Evolutionary conservation across 352 stramenopile species (phyloP).

Genomic region (Globisporangium cylindrosporum): DNA sequence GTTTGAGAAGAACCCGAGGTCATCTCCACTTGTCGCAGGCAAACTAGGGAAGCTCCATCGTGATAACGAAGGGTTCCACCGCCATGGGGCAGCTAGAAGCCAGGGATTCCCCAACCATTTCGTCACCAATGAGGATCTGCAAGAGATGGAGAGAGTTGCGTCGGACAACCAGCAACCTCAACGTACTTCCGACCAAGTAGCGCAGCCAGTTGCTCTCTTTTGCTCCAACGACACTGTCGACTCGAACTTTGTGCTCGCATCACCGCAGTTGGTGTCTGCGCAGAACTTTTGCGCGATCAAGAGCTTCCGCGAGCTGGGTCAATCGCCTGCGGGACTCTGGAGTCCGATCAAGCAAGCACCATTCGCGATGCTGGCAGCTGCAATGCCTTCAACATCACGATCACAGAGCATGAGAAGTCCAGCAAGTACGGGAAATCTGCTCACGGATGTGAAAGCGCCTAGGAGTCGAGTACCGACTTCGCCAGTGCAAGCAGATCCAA

Average conservation of each 20-base stretch:
- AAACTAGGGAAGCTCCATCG: slow-evolving; percentile 52
- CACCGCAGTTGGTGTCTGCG: slow-evolving; percentile 35
- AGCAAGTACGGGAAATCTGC: neutral
- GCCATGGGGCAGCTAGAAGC: slow-evolving; percentile 42
- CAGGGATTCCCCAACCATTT: slow-evolving; percentile 58
- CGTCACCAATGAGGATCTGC: slow-evolving; percentile 27
- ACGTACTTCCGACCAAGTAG: neutral
- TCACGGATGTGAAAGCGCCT: neutral
- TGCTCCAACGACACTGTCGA: slow-evolving; percentile 55
- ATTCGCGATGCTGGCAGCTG: slow-evolving; percentile 19
- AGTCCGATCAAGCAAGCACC: slow-evolving; percentile 35
- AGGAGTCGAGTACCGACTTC: neutral
- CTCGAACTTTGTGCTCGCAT: slow-evolving; percentile 68
- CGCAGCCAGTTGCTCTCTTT: slow-evolving; percentile 43
- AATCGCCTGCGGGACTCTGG: slow-evolving; percentile 32
- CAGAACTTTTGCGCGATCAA: slow-evolving; percentile 56
- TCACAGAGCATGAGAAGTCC: neutral
- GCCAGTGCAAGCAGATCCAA: neutral
- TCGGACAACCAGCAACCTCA: slow-evolving; percentile 2
- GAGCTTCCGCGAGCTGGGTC: slow-evolving; percentile 28
- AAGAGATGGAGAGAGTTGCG: slow-evolving; percentile 6
- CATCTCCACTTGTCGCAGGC: neutral
- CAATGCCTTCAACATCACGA: neutral
- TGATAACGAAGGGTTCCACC: slow-evolving; percentile 49
- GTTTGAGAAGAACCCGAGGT: neutral